Conservation (phyloP, 1,139 yeast genomes). For the Schizosaccharomyces versatilis region DNA sequence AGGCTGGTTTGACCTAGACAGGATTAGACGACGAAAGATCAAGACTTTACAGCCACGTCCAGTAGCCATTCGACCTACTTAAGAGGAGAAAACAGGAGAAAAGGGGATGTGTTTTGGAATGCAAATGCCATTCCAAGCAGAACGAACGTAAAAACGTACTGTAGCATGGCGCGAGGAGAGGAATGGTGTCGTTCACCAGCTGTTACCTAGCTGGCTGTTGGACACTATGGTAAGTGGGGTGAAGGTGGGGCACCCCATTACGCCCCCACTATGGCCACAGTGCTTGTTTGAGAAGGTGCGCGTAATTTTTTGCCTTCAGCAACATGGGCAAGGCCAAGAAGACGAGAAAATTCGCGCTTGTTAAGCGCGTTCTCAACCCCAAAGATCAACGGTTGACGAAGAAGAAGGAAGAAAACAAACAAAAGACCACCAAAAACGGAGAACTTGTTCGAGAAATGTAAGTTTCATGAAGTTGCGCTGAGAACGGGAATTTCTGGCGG, state of each 20-base stretch:
- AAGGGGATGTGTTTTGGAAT: background rate
- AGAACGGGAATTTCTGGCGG: too few relatives aligned
- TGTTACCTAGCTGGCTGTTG: too few relatives aligned
- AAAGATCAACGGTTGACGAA: slow-evolving; percentile 43
- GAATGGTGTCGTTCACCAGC: too few relatives aligned
- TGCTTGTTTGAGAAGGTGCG: too few relatives aligned
- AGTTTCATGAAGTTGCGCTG: slow-evolving; percentile 7
- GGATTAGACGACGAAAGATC: background rate
- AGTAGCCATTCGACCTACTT: background rate
- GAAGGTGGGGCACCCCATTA: too few relatives aligned
- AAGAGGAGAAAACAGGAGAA: background rate
- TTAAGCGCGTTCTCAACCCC: slow-evolving; percentile 54
- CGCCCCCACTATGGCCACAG: too few relatives aligned
- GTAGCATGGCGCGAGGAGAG: too few relatives aligned
- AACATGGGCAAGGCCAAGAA: slow-evolving; percentile 88
- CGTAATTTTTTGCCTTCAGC: too few relatives aligned
- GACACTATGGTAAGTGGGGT: too few relatives aligned
- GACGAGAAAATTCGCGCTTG: slow-evolving; percentile 87
- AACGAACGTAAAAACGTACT: background rate
- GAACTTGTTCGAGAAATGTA: slow-evolving; percentile 54
- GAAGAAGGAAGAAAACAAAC: slow-evolving; percentile 23
- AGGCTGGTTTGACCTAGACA: background rate
- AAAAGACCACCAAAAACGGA: slow-evolving; percentile 33
- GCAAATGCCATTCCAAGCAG: background rate
- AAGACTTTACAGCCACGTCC: background rate